Percentiles rank a stretch among this genome's conserved stretches.
These are phyloP conservation scores for Butyriboletus loyo DNA, from an alignment of 768 basidiomycete species.

Conservation along the genomic window DNA sequence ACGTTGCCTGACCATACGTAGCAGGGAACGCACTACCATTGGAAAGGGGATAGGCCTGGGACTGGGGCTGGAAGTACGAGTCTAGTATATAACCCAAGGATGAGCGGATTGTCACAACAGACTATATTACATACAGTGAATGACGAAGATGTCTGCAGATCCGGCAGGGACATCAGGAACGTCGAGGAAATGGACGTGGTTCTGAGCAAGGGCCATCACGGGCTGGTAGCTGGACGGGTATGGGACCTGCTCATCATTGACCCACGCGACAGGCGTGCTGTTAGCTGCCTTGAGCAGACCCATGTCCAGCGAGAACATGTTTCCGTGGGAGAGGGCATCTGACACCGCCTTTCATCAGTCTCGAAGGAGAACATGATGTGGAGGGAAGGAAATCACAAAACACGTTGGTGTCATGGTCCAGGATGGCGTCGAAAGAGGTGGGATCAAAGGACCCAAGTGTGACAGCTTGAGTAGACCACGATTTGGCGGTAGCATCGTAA, in stretches of 20 bases:
- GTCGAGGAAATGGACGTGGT: slow-evolving; percentile 82
- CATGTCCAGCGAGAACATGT: slow-evolving; percentile 72
- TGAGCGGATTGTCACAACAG: background rate
- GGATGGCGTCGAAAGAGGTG: slow-evolving; percentile 61
- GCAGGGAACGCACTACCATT: slow-evolving; percentile 59
- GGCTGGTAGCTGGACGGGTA: slow-evolving; percentile 63
- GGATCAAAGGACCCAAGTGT: slow-evolving; percentile 58
- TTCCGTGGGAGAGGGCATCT: slow-evolving; percentile 69
- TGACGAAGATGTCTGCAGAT: slow-evolving; percentile 75
- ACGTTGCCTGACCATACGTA: slow-evolving; percentile 62
- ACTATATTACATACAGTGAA: slow-evolving; percentile 65
- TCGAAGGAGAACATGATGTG: background rate
- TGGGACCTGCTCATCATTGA: slow-evolving; percentile 51
- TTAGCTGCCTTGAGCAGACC: slow-evolving; percentile 58
- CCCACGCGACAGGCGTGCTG: slow-evolving; percentile 59
- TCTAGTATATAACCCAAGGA: slow-evolving; percentile 38
- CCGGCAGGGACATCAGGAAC: slow-evolving; percentile 68
- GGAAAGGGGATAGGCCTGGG: slow-evolving; percentile 53
- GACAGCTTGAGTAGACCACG: slow-evolving; percentile 76
- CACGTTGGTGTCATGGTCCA: slow-evolving; percentile 94
- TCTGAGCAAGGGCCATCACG: slow-evolving; percentile 79
- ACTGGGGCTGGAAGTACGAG: slow-evolving; percentile 72
- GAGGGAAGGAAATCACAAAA: slow-evolving; percentile 51
- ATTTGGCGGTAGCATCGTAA: slow-evolving; percentile 66
- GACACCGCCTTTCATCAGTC: slow-evolving; percentile 5